Base-by-base conservation (phyloP, 1,284 basidiomycete genomes). In the Chondrostereum purpureum region DNA sequence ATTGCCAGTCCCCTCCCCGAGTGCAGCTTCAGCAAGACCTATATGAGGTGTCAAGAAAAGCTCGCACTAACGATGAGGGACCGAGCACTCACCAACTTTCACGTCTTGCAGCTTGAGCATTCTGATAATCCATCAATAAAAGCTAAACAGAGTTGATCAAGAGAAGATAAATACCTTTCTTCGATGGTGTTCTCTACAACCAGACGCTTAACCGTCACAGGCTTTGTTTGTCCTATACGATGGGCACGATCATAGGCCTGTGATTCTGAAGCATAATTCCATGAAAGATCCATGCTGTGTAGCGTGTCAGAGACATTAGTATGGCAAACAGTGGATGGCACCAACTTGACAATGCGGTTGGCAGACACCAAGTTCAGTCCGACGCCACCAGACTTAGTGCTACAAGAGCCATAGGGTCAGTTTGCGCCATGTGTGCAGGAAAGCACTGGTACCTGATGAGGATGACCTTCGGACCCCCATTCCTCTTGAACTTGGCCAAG, bases 191-290 rank as follows among this genome's bases (percentile, higher is more conserved):
- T 61, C 46, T 71, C 67, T 4, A 84, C 73, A 11, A 84, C 73
- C 0, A 84, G 64, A 17, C 82, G 78, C 59, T 87, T 83, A 48
- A 88, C 74, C 49, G 70, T 72, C 1, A 88, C 85, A 36, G 74
- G 61, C 55, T 83, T 83, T 50, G 79, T 73, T 56, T 87, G 83
- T 0, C 83, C 83, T 31, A 83, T 72, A n/a, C 81, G 74, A 62
- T 86, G 82, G 12, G 66, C 64, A 19, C 79, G 73, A 58, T 84
- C 80, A 46, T 83, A 86, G 4, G 80, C 80, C 51, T 85, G 78
- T 0, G 69, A 69, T 54, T 86, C 83, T 0, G 78, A 67, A 0
- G 84, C 83, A 47, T 73, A 80, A 51, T 80, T 81, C 81, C 81
- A 84, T n/a, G 76, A 77, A 19, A 84, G 61, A 56, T 85, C 83